phyloP scores from a whole-genome alignment of 2,329 filamentous ascomycete species.

The Hymenoscyphus fraxineus region DNA sequence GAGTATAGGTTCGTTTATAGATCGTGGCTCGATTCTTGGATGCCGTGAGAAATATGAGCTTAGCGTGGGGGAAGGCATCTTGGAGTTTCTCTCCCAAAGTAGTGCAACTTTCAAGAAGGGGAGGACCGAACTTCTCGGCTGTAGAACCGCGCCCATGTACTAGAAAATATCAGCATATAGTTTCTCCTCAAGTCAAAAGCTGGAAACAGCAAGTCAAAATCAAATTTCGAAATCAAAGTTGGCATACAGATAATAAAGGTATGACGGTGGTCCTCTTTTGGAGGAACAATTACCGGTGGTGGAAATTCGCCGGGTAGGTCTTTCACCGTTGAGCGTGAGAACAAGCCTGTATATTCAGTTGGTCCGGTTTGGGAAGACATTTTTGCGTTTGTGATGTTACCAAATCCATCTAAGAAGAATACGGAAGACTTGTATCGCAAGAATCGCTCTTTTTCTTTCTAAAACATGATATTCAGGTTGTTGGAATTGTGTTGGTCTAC shows the following conservation, averaged over 20 bases:
- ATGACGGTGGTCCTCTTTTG: conserved; percentile 36
- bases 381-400: background rate
- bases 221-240: too few species aligned
- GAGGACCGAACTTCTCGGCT: conserved; percentile 39
- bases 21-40: conserved; percentile 38
- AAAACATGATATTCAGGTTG: too few species aligned
- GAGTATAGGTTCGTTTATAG: conserved; percentile 38
- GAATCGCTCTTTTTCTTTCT: too few species aligned
- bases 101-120: conserved; percentile 36
- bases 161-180: too few species aligned
- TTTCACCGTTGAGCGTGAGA: conserved; percentile 4
- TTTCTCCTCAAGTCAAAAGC: too few species aligned
- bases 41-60: conserved; percentile 51
- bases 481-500: too few species aligned
- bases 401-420: background rate
- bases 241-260: conserved; percentile 38
- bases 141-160: conserved; percentile 46
- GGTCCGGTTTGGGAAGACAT: background rate
- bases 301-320: conserved; percentile 14
- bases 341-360: background rate
- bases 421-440: too few species aligned
- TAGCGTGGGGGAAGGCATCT: conserved; percentile 40
- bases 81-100: conserved; percentile 30
- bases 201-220: too few species aligned
- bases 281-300: conserved; percentile 16